phyloP scores from a whole-genome alignment of 2,329 filamentous ascomycete species.

The Aschersonia sp. region DNA sequence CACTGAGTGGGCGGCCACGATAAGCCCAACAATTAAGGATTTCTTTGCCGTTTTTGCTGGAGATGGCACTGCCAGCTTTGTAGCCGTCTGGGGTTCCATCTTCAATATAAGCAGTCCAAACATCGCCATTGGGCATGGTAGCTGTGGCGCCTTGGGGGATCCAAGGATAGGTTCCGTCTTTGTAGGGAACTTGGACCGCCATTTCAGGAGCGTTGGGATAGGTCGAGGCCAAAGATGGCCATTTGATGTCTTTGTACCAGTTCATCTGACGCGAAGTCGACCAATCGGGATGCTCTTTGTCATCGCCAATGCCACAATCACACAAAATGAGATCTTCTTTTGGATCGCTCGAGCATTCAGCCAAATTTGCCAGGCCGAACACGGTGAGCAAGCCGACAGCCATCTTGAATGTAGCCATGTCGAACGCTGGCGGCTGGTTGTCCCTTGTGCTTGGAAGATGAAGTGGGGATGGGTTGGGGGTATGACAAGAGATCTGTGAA shows the following conservation, averaged over 20 bases:
- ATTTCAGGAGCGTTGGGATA: slow-evolving; percentile 22
- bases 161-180: slow-evolving; percentile 24
- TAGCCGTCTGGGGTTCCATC: slow-evolving; percentile 24
- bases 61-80: slow-evolving; percentile 23
- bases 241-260: slow-evolving; percentile 24
- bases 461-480: not conserved
- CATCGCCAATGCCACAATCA: slow-evolving; percentile 27
- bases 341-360: slow-evolving; percentile 12
- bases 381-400: slow-evolving; percentile 8
- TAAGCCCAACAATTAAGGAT: slow-evolving; percentile 27
- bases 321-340: slow-evolving; percentile 24
- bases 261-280: slow-evolving; percentile 29
- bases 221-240: slow-evolving; percentile 18
- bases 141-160: slow-evolving; percentile 20
- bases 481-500: too few relatives aligned
- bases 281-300: slow-evolving; percentile 22
- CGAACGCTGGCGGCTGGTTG: not conserved
- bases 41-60: slow-evolving; percentile 22
- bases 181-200: slow-evolving; percentile 23
- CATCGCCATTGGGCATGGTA: slow-evolving; percentile 21
- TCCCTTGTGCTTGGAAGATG: not conserved
- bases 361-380: slow-evolving; percentile 9
- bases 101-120: slow-evolving; percentile 27
- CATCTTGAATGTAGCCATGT: slow-evolving; percentile 13
- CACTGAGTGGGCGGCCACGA: slow-evolving; percentile 22